Percentiles rank a stretch among this genome's conserved stretches.
These are phyloP conservation scores for Brassica carinata DNA, from an alignment of 345 rosid genomes.

Conservation along the genomic window DNA sequence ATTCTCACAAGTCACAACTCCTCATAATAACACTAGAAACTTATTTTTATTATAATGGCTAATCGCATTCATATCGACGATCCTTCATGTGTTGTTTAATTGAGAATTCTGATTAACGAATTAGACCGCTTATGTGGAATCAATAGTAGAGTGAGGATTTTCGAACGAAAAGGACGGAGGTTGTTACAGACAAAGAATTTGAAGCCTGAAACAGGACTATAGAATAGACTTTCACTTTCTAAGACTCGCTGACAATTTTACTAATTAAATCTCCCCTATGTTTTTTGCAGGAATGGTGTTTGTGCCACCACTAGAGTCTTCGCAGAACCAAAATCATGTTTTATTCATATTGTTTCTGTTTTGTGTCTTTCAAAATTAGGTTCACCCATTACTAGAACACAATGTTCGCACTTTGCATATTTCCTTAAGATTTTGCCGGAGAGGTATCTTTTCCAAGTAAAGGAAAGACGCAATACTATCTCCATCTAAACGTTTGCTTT, in stretches of 20 bases:
- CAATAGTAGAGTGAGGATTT: background rate
- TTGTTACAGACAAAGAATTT: background rate
- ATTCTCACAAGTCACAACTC: too few relatives aligned
- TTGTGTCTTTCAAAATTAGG: background rate
- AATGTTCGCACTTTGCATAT: background rate
- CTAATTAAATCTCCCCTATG: background rate
- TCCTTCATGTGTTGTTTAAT: too few relatives aligned
- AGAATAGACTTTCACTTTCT: background rate
- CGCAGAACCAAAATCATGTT: background rate
- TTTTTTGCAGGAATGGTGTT: background rate
- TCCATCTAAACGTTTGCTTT: background rate
- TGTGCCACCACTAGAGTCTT: background rate
- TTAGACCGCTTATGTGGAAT: background rate
- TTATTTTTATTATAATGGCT: too few relatives aligned
- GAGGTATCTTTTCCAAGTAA: background rate
- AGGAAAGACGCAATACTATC: background rate
- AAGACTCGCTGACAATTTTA: background rate
- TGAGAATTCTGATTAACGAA: too few relatives aligned
- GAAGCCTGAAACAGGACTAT: background rate
- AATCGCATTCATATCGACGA: too few relatives aligned
- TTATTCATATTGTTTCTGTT: background rate
- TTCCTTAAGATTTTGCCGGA: background rate
- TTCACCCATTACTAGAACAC: background rate
- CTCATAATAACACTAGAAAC: too few relatives aligned
- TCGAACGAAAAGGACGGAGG: background rate